phyloP scores from a whole-genome alignment of 2,329 filamentous ascomycete species.

The Cladosporium sp. region DNA sequence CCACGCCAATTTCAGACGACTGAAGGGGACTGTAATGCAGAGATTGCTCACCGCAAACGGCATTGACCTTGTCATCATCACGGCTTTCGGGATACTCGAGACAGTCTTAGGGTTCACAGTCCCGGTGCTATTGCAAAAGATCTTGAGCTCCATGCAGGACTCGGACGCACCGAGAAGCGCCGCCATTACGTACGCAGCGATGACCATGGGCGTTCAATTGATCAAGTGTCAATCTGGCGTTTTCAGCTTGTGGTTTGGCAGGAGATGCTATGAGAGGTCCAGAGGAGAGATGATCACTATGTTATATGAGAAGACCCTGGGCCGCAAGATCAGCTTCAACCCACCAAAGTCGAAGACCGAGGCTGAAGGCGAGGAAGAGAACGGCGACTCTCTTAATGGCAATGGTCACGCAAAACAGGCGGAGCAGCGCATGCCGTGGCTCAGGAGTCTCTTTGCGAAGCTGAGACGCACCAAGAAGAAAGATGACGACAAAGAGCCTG shows the following conservation, averaged over 20 bases:
- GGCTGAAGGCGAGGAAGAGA: constrained; percentile 22
- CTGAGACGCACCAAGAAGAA: constrained; percentile 31
- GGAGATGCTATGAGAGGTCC: constrained; percentile 79
- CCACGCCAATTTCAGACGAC: constrained; percentile 70
- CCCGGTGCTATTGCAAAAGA: constrained; percentile 70
- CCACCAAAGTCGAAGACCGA: constrained; percentile 32
- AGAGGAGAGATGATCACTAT: constrained; percentile 84
- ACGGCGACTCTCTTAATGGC: constrained; percentile 26
- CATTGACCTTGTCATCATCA: constrained; percentile 71
- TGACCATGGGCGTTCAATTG: constrained; percentile 63
- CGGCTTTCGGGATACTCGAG: constrained; percentile 63
- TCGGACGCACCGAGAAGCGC: constrained; percentile 52
- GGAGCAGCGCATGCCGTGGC: background rate
- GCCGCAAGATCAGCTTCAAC: constrained; percentile 58
- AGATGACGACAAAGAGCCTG: constrained; percentile 54
- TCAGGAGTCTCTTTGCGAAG: background rate
- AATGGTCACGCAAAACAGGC: constrained; percentile 24
- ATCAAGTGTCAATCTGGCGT: constrained; percentile 65
- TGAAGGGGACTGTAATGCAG: constrained; percentile 69
- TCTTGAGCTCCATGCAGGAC: constrained; percentile 67
- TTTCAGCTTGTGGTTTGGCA: constrained; percentile 76
- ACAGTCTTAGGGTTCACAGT: constrained; percentile 55
- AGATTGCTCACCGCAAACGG: constrained; percentile 75
- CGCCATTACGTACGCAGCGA: constrained; percentile 64
- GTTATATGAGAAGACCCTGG: constrained; percentile 75